These are phyloP conservation scores for Fusarium circinatum DNA, from an alignment of 2,329 filamentous ascomycete species.

Conservation along the genomic window DNA sequence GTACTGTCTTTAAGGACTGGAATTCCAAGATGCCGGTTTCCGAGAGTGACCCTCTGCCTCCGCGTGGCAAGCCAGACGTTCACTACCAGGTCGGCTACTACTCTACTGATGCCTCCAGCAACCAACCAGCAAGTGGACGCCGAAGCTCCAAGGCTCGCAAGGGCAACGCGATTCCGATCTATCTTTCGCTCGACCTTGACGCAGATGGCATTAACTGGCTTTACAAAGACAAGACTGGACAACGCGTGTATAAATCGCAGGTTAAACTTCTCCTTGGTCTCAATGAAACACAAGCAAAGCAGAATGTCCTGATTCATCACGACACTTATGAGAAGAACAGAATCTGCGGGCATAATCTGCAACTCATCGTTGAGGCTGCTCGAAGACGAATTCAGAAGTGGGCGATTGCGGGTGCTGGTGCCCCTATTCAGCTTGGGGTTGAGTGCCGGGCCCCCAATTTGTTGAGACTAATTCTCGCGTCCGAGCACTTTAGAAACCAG, in stretches of 20 bases:
- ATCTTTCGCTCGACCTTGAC: not conserved
- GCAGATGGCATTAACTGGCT: not conserved
- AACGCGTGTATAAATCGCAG: not conserved
- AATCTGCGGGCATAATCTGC: not conserved
- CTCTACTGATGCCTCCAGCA: not conserved
- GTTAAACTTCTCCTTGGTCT: not conserved
- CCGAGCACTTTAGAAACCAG: not conserved
- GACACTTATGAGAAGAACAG: conserved; percentile 1
- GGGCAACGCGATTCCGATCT: not conserved
- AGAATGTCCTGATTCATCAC: not conserved
- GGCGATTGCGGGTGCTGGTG: not conserved
- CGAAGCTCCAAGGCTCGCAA: not conserved
- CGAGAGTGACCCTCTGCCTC: not conserved
- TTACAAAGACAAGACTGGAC: conserved; percentile 2
- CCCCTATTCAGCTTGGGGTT: not conserved
- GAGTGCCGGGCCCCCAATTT: not conserved
- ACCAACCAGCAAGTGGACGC: not conserved
- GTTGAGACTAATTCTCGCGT: not conserved
- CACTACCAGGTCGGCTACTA: not conserved
- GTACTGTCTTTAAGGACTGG: not conserved
- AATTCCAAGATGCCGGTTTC: not conserved
- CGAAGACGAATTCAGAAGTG: conserved; percentile 7
- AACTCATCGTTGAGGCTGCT: conserved; percentile 9
- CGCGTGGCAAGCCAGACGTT: not conserved
- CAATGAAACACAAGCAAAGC: not conserved